Percentiles rank a stretch among this genome's conserved stretches.
Evolutionary conservation across 768 basidiomycete species (phyloP).

Genomic region (Suillus fuscotomentosus): DNA sequence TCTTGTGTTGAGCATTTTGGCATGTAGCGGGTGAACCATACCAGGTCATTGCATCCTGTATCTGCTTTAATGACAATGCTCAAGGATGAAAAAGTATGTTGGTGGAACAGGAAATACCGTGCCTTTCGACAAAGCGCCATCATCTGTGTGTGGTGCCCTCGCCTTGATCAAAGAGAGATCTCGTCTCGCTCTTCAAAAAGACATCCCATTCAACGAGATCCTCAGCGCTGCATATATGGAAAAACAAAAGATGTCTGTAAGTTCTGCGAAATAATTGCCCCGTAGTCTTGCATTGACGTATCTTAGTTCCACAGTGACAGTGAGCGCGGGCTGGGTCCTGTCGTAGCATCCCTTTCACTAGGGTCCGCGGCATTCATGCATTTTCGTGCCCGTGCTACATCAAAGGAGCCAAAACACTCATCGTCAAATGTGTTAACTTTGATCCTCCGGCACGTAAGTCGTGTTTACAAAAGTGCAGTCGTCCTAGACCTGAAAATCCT

Average conservation of each 20-base stretch:
- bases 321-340: constrained; percentile 69
- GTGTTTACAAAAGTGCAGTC: not conserved
- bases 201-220: constrained; percentile 68
- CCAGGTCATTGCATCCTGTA: constrained; percentile 41
- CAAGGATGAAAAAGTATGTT: constrained; percentile 53
- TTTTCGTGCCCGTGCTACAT: constrained; percentile 54
- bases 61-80: constrained; percentile 9
- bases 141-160: constrained; percentile 57
- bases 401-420: constrained; percentile 28
- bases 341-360: constrained; percentile 74
- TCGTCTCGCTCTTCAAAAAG: constrained; percentile 38
- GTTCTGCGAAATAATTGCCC: constrained; percentile 17
- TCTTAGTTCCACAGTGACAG: constrained; percentile 76
- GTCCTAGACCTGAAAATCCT: constrained; percentile 6
- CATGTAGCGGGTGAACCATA: constrained; percentile 75
- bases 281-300: constrained; percentile 11
- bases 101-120: constrained; percentile 75
- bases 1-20: constrained; percentile 3
- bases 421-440: constrained; percentile 47
- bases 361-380: constrained; percentile 80
- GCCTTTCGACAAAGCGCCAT: constrained; percentile 57
- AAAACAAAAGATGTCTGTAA: constrained; percentile 78
- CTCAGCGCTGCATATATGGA: constrained; percentile 85
- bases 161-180: constrained; percentile 58
- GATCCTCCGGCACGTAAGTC: constrained; percentile 62